Conservation (phyloP, 2,329 filamentous ascomycete species). For the Aspergillus pseudoglaucus region DNA sequence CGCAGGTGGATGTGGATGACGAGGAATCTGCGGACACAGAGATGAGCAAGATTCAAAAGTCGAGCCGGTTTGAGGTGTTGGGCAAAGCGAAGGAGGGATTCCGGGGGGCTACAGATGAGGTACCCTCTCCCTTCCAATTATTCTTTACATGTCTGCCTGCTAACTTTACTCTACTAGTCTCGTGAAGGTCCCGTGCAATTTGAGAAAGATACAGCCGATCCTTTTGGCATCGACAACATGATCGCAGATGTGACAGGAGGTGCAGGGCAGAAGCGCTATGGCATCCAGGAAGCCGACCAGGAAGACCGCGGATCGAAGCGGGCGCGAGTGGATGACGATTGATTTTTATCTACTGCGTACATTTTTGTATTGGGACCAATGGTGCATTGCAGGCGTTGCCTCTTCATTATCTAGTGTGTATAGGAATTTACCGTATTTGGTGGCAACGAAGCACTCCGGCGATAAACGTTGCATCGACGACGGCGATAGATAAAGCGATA, state of each 20-base stretch:
- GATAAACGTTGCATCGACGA: too few species aligned
- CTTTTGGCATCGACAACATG: conserved; percentile 92
- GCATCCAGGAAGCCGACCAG: conserved; percentile 35
- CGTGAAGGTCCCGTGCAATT: conserved; percentile 93
- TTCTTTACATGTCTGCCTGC: background rate
- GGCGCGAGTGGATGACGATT: conserved; percentile 69
- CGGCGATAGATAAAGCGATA: too few species aligned
- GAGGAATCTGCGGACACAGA: conserved; percentile 74
- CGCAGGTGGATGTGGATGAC: conserved; percentile 65
- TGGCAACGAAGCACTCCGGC: too few species aligned
- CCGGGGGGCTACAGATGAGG: conserved; percentile 66
- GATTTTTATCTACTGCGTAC: conserved; percentile 6
- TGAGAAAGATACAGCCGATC: conserved; percentile 79
- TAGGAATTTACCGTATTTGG: too few species aligned
- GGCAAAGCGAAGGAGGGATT: conserved; percentile 80
- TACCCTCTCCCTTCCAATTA: background rate
- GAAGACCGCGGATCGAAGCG: conserved; percentile 53
- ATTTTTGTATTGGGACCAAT: conserved; percentile 4
- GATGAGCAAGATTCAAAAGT: conserved; percentile 82
- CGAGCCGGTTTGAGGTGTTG: conserved; percentile 78
- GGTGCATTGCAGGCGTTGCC: conserved; percentile 27
- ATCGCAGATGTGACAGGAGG: conserved; percentile 66
- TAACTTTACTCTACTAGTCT: conserved; percentile 40
- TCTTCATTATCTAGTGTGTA: background rate
- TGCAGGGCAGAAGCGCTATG: conserved; percentile 43